A percentile compares a stretch with the other conserved stretches of the same genome.
Conservation (phyloP, 179 eudicot genomes). For the Camellia oleifera region DNA sequence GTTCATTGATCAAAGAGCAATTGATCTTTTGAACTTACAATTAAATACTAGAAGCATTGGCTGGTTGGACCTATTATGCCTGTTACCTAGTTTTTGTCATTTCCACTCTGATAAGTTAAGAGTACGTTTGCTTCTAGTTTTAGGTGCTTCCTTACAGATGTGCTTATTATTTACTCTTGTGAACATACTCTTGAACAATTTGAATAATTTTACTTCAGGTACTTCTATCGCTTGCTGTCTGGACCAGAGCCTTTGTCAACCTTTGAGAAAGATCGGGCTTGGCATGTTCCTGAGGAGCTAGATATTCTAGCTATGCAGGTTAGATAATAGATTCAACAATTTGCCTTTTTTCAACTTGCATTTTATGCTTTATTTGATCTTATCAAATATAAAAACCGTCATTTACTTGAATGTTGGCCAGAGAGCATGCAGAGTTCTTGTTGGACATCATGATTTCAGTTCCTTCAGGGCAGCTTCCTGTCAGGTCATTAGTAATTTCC, state of each 20-base stretch:
- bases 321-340: slow-evolving; percentile 4
- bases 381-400: neutral
- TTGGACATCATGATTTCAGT: slow-evolving; percentile 90
- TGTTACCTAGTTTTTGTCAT: neutral
- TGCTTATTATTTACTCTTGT: neutral
- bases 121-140: neutral
- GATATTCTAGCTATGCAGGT: slow-evolving; percentile 89
- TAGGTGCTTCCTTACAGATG: neutral
- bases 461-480: slow-evolving; percentile 94
- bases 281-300: slow-evolving; percentile 91
- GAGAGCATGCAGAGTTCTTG: slow-evolving; percentile 89
- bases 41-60: slow-evolving; percentile 1
- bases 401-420: slow-evolving; percentile 21
- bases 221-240: slow-evolving; percentile 81
- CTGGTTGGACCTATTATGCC: neutral
- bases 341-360: neutral
- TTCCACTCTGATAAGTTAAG: neutral
- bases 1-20: neutral
- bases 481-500: slow-evolving; percentile 46
- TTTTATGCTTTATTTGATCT: neutral
- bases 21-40: neutral
- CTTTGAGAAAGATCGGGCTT: slow-evolving; percentile 85
- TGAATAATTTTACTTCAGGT: slow-evolving; percentile 43
- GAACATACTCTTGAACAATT: neutral
- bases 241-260: slow-evolving; percentile 71